phyloP scores from a whole-genome alignment of 1,139 yeast species.

The Taphrina deformans region DNA sequence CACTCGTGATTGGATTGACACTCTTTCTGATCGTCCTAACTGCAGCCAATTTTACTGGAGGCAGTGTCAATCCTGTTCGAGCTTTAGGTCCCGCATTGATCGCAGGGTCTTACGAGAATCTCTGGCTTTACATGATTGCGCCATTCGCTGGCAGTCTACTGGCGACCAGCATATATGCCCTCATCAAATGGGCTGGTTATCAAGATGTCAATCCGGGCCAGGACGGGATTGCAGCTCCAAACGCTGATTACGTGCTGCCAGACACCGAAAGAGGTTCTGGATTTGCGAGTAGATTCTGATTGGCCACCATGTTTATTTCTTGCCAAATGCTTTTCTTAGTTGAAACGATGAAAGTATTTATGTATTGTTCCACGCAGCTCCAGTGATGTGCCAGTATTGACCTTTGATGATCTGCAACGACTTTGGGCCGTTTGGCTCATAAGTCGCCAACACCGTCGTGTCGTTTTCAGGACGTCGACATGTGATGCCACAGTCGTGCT shows the following conservation, averaged over 20 bases:
- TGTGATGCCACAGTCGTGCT: background rate
- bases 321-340: background rate
- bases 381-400: background rate
- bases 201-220: conserved; percentile 24
- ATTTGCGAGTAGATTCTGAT: background rate
- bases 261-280: background rate
- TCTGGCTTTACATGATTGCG: conserved; percentile 75
- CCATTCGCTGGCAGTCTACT: conserved; percentile 36
- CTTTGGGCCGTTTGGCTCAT: background rate
- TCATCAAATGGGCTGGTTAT: conserved; percentile 29
- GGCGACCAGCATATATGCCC: conserved; percentile 23
- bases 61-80: conserved; percentile 82
- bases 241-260: conserved; percentile 27
- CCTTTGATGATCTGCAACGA: background rate
- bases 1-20: conserved; percentile 55
- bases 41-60: conserved; percentile 26
- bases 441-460: background rate
- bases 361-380: background rate
- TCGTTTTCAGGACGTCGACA: background rate
- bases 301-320: background rate
- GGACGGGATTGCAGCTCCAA: conserved; percentile 18
- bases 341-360: no score
- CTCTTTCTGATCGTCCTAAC: conserved; percentile 73
- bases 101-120: conserved; percentile 65
- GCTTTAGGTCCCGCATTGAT: conserved; percentile 83